Evolutionary conservation across 768 basidiomycete species (phyloP), one percentile per base, ranked within the genome.

Genomic region (Crucibulum laeve): DNA sequence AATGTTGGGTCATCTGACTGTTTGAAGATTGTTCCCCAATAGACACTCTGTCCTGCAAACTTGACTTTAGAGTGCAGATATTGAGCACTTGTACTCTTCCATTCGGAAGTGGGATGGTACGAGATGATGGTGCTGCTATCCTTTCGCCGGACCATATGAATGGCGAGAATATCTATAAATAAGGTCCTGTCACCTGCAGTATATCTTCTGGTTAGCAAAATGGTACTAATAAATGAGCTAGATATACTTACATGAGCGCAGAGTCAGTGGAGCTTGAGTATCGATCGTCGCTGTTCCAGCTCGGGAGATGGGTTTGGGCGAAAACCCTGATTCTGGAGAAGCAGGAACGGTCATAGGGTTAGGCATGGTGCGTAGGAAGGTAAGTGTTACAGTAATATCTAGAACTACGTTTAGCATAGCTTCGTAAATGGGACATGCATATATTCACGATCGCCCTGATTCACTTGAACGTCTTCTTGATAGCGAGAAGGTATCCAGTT

Each of bases 401-500:
- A 25, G 10, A 26, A 26, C 3, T 42, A 7, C 19, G 23, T 4
- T 26, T 5, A 33, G 42, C 15, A 40, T 46, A 43, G 15, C 19
- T 39, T 13, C 18, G 4, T 8, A 19, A 33, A 37, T 24, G 28
- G 10, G 6, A 10, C 10, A 23, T 3, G 23, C 19, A 21, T 34
- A 19, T 13, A 47, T 73, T 44, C 48, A 80, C 77, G 79, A 57
- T 81, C 80, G 48, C 76, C 70, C 37, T 61, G 19, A 18, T 57
- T 56, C 4, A 53, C 52, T 1, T 51, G 24, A 2, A 69, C 42
- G 42, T 69, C 72, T 50, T 81, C 80, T 50, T 79, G 74, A 42
- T 76, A 84, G 42, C 79, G 71, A 5, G 78, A 77, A 4, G 81
- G 80, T 51, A 83, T 83, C 78, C 78, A 80, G 45, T 76, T 79